These are phyloP conservation scores for Millerozyma miso DNA, from an alignment of 805 yeast genomes.

Conservation along the genomic window DNA sequence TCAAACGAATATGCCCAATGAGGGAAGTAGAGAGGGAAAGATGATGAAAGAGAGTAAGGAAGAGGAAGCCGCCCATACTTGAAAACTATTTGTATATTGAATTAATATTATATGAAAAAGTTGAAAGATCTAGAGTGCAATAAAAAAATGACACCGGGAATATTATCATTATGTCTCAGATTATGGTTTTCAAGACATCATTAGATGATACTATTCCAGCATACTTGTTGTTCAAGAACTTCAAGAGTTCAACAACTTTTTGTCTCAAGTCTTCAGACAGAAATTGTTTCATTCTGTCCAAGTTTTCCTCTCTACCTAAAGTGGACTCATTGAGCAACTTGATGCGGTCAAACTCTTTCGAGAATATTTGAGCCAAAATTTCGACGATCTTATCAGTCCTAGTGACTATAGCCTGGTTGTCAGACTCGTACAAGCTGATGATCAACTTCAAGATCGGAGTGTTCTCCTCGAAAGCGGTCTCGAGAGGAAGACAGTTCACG, in stretches of 20 bases:
- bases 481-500: conserved; percentile 76
- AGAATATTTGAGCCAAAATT: conserved; percentile 65
- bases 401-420: conserved; percentile 50
- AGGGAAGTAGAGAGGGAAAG: background rate
- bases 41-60: background rate
- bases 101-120: background rate
- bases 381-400: conserved; percentile 62
- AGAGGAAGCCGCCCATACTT: no score
- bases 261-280: conserved; percentile 60
- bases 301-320: conserved; percentile 79
- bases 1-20: background rate
- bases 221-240: conserved; percentile 62
- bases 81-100: background rate
- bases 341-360: conserved; percentile 70
- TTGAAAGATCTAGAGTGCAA: background rate
- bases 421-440: conserved; percentile 62
- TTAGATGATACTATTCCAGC: conserved; percentile 58
- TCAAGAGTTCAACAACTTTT: conserved; percentile 66
- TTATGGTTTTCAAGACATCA: conserved; percentile 42
- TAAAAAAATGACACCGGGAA: background rate
- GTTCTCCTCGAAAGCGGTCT: conserved; percentile 88
- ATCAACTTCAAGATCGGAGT: conserved; percentile 81
- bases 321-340: conserved; percentile 70
- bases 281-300: conserved; percentile 76
- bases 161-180: conserved; percentile 13